phyloP scores from a whole-genome alignment of 2,329 filamentous ascomycete genomes.

The Clonostachys solani region DNA sequence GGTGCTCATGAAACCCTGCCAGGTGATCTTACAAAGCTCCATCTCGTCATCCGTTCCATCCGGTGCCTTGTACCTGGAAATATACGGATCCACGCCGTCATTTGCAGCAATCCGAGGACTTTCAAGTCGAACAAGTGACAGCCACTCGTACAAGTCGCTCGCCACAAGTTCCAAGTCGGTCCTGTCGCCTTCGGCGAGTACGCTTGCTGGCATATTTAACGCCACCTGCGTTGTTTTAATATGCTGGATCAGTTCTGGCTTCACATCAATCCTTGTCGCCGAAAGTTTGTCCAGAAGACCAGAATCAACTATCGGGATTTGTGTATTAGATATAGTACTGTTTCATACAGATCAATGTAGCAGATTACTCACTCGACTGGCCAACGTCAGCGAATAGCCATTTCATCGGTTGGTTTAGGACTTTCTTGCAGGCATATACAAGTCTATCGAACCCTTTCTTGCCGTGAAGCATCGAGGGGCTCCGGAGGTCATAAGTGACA shows the following conservation, averaged over 20 bases:
- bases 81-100: conserved; percentile 63
- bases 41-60: conserved; percentile 19
- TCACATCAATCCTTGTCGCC: conserved; percentile 35
- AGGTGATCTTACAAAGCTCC: conserved; percentile 46
- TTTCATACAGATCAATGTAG: conserved; percentile 13
- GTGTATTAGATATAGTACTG: conserved; percentile 22
- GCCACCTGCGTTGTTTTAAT: conserved; percentile 12
- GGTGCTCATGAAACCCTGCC: conserved; percentile 54
- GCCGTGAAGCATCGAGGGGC: conserved; percentile 73
- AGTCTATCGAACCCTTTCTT: conserved; percentile 80
- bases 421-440: conserved; percentile 73
- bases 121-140: conserved; percentile 61
- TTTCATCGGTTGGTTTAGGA: conserved; percentile 59
- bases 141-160: conserved; percentile 67
- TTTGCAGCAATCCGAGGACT: conserved; percentile 56
- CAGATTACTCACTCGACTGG: conserved; percentile 13
- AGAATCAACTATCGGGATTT: conserved; percentile 18
- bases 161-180: conserved; percentile 59
- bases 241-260: conserved; percentile 8
- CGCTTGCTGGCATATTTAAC: conserved; percentile 13
- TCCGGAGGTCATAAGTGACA: conserved; percentile 71
- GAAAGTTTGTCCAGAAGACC: conserved; percentile 43
- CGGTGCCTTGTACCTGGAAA: conserved; percentile 64
- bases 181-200: conserved; percentile 27
- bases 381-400: conserved; percentile 76